A percentile compares a stretch with the other conserved stretches of the same genome.
Conservation (phyloP, 192 early-diverging fungal species). For the Chytriomyces sp. region DNA sequence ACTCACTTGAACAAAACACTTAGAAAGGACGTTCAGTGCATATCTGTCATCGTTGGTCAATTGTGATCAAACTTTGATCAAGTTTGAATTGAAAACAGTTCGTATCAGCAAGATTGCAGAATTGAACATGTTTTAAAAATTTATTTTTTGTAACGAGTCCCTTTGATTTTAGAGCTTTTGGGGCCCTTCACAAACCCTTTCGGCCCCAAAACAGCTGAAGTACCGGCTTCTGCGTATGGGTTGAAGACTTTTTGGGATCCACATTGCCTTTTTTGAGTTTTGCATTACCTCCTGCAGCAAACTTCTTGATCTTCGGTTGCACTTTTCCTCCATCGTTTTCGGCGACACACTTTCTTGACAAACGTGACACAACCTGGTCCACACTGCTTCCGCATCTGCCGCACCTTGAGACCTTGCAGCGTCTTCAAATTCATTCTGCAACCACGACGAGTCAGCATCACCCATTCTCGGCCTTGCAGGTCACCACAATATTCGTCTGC, state of each 20-base stretch:
- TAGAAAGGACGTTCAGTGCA: too few relatives aligned
- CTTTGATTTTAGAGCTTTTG: background rate
- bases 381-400: background rate
- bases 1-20: too few relatives aligned
- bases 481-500: background rate
- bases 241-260: constrained; percentile 6
- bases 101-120: too few relatives aligned
- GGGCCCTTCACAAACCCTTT: background rate
- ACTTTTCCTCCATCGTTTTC: background rate
- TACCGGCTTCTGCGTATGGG: background rate
- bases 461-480: background rate
- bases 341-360: background rate
- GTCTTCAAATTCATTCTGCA: background rate
- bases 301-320: background rate
- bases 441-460: background rate
- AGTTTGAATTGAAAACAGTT: too few relatives aligned
- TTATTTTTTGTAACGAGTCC: background rate
- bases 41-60: too few relatives aligned
- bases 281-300: background rate
- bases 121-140: too few relatives aligned
- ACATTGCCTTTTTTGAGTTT: background rate
- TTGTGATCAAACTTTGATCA: too few relatives aligned
- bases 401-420: background rate
- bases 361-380: background rate
- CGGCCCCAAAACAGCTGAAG: background rate